Conservation (phyloP, 345 rosid species). For the Populus deltoides region DNA sequence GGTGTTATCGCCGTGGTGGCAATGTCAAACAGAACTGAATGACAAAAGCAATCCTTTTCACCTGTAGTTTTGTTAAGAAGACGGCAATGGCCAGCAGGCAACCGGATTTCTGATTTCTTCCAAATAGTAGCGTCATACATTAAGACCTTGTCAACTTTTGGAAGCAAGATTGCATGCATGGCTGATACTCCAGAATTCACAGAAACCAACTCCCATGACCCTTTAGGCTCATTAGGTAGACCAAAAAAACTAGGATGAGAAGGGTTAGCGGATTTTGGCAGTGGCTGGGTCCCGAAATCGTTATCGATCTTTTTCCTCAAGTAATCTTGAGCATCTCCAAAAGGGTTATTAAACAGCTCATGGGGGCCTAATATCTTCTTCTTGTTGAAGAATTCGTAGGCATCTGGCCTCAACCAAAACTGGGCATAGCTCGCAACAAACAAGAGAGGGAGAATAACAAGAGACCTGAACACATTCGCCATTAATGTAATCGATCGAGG, state of each 20-base stretch:
- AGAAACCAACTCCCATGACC: conserved; percentile 55
- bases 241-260: background rate
- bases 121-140: conserved; percentile 77
- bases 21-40: conserved; percentile 57
- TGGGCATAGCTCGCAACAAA: conserved; percentile 16
- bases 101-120: conserved; percentile 41
- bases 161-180: conserved; percentile 75
- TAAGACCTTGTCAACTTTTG: conserved; percentile 49
- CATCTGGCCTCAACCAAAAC: background rate
- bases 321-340: conserved; percentile 22
- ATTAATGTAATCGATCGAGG: background rate
- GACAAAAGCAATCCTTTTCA: conserved; percentile 59
- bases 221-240: conserved; percentile 26
- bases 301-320: background rate
- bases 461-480: background rate
- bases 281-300: conserved; percentile 14
- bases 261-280: background rate
- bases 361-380: conserved; percentile 18
- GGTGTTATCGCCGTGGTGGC: conserved; percentile 41
- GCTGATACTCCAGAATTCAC: conserved; percentile 74
- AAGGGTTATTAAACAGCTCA: conserved; percentile 24
- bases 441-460: conserved; percentile 22
- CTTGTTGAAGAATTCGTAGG: background rate
- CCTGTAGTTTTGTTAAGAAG: conserved; percentile 21
- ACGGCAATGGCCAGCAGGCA: conserved; percentile 48